Conservation (phyloP, 2,329 filamentous ascomycete species). For the Scolecobasidium constrictum region DNA sequence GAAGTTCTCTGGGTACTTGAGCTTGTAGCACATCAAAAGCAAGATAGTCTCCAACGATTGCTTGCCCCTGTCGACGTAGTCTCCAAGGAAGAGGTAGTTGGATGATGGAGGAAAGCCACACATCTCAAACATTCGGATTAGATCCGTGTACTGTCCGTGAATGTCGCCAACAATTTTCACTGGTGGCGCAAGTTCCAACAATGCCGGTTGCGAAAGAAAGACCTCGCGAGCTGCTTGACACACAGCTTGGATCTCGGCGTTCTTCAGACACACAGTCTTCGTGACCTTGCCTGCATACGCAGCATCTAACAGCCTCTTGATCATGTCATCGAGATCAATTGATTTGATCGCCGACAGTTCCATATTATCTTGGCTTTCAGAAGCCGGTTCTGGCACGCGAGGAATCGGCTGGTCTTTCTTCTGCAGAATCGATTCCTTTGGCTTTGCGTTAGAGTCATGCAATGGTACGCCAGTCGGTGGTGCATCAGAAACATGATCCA, state of each 20-base stretch:
- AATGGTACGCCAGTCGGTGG: slow-evolving; percentile 57
- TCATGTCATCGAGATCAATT: slow-evolving; percentile 94
- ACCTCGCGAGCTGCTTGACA: slow-evolving; percentile 82
- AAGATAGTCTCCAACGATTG: slow-evolving; percentile 92
- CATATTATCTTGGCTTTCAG: slow-evolving; percentile 44
- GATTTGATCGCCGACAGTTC: slow-evolving; percentile 86
- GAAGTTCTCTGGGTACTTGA: slow-evolving; percentile 96
- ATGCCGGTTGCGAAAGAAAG: slow-evolving; percentile 80
- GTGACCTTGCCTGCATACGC: slow-evolving; percentile 95
- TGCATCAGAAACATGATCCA: slow-evolving; percentile 87
- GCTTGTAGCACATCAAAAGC: slow-evolving; percentile 87
- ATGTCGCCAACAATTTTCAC: slow-evolving; percentile 98
- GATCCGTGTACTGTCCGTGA: slow-evolving; percentile 90
- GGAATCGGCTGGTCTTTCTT: slow-evolving; percentile 64
- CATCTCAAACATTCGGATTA: slow-evolving; percentile 98
- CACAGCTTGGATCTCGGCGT: slow-evolving; percentile 91
- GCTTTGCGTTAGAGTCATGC: slow-evolving; percentile 47
- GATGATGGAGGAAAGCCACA: slow-evolving; percentile 87
- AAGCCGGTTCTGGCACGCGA: slow-evolving; percentile 42
- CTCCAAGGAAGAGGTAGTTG: slow-evolving; percentile 89
- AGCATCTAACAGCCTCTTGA: slow-evolving; percentile 84
- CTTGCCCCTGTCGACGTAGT: slow-evolving; percentile 95
- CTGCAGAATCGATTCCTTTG: slow-evolving; percentile 73
- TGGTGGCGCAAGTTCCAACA: slow-evolving; percentile 83
- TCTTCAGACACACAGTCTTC: slow-evolving; percentile 94